A percentile compares a stretch with the other conserved stretches of the same genome.
phyloP scores from a whole-genome alignment of 169 alveolate genomes.

The Plasmodium malariae region DNA sequence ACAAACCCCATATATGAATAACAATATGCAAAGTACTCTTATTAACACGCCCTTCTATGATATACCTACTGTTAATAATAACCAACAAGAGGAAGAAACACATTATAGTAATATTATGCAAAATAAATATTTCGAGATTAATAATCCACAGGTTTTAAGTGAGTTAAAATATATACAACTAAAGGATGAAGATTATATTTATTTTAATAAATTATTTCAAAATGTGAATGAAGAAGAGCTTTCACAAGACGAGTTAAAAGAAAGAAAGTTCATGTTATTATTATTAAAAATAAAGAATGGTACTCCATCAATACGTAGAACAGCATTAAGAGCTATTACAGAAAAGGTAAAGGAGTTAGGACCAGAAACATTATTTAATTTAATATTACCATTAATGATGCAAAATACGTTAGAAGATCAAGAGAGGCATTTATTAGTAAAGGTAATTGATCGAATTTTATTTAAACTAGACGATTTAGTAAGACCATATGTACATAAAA shows the following conservation, averaged over 20 bases:
- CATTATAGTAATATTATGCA: slow-evolving; percentile 44
- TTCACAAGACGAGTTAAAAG: slow-evolving; percentile 96
- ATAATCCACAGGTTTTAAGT: slow-evolving; percentile 50
- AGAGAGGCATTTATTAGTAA: slow-evolving; percentile 99
- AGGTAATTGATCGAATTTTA: slow-evolving; percentile 97
- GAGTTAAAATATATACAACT: slow-evolving; percentile 88
- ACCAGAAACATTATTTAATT: slow-evolving; percentile 96
- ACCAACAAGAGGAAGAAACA: slow-evolving; percentile 45
- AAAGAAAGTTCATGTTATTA: slow-evolving; percentile 95
- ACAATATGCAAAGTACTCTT: slow-evolving; percentile 36
- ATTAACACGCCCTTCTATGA: slow-evolving; percentile 62
- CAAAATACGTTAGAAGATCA: slow-evolving; percentile 97
- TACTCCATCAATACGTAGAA: slow-evolving; percentile 97
- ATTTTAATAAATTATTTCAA: slow-evolving; percentile 90
- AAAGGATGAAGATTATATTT: slow-evolving; percentile 94
- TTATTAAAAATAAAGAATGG: slow-evolving; percentile 98
- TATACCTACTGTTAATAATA: not conserved
- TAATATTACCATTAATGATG: slow-evolving; percentile 98
- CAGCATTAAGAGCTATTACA: slow-evolving; percentile 96
- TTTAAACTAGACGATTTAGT: slow-evolving; percentile 97
- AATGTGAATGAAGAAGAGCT: slow-evolving; percentile 94
- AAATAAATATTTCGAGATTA: slow-evolving; percentile 71
- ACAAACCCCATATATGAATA: not conserved
- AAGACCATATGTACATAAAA: slow-evolving; percentile 99
- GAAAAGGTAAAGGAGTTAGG: slow-evolving; percentile 98